Conservation (phyloP, 768 basidiomycete species). For the Lentinula edodes region DNA sequence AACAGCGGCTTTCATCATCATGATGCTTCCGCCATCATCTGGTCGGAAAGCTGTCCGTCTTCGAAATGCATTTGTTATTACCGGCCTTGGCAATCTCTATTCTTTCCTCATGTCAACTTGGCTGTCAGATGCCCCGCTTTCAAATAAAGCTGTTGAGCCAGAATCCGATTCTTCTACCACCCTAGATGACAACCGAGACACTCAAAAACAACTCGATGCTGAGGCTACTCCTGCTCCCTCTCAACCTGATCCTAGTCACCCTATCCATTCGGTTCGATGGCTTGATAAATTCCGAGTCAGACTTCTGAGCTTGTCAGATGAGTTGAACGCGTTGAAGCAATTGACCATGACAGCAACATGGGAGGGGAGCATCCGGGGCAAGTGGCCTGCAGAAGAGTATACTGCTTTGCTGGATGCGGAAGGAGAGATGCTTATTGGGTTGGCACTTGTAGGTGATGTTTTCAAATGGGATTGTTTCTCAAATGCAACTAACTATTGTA, state of each 20-base stretch:
- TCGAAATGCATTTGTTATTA: slow-evolving; percentile 34
- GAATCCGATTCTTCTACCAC: background rate
- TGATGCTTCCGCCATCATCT: slow-evolving; percentile 48
- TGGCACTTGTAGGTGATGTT: slow-evolving; percentile 27
- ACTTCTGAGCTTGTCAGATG: slow-evolving; percentile 24
- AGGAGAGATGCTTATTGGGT: slow-evolving; percentile 31
- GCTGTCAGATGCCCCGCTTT: slow-evolving; percentile 21
- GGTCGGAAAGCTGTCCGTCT: slow-evolving; percentile 42
- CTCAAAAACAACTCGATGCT: background rate
- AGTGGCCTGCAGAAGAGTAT: slow-evolving; percentile 48
- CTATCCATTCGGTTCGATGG: slow-evolving; percentile 12
- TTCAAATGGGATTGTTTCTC: slow-evolving; percentile 6
- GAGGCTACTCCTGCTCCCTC: background rate
- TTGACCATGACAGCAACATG: slow-evolving; percentile 34
- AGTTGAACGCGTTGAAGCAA: slow-evolving; percentile 26
- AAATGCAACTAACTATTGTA: slow-evolving; percentile 7
- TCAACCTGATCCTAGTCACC: no score
- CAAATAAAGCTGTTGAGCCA: background rate
- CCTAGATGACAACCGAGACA: slow-evolving; percentile 7
- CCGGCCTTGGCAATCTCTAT: slow-evolving; percentile 36
- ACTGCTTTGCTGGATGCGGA: slow-evolving; percentile 32
- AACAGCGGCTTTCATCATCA: slow-evolving; percentile 46
- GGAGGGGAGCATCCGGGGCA: slow-evolving; percentile 46
- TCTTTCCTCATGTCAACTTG: slow-evolving; percentile 34
- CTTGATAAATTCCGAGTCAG: slow-evolving; percentile 20